A percentile compares a stretch with the other conserved stretches of the same genome.
Evolutionary conservation across 257 asterid species (phyloP).

Genomic region (Solanum piurae): DNA sequence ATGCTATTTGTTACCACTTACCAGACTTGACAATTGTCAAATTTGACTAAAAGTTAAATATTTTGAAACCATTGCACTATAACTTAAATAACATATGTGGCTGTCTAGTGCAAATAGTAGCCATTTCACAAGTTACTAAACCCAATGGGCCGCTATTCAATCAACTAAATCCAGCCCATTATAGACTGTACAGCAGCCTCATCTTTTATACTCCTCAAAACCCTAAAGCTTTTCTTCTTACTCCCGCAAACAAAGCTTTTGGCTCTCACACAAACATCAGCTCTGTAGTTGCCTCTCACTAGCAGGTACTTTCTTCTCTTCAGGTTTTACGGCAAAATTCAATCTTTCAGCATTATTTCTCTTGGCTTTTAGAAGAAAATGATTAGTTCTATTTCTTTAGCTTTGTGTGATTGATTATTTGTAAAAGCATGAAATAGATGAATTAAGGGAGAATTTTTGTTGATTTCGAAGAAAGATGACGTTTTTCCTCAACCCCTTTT

Average conservation of each 20-base stretch:
- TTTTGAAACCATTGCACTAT: too few relatives aligned
- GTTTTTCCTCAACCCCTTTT: background rate
- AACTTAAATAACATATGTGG: background rate
- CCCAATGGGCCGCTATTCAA: background rate
- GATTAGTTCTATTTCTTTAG: background rate
- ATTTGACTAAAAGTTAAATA: background rate
- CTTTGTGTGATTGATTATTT: background rate
- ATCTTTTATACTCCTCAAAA: background rate
- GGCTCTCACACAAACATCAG: background rate
- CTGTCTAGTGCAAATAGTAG: background rate
- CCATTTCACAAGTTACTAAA: background rate
- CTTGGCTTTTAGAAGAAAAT: background rate
- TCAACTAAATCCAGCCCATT: background rate
- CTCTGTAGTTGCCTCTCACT: background rate
- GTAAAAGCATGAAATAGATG: background rate
- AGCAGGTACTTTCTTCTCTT: background rate
- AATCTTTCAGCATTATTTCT: background rate
- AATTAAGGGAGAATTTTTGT: background rate
- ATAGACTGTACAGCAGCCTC: background rate
- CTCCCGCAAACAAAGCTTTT: background rate
- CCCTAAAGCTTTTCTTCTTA: background rate
- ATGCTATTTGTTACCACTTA: background rate
- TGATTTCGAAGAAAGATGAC: background rate
- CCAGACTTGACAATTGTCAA: background rate
- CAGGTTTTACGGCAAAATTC: background rate